Conservation (phyloP, 225 moss, liverwort and hornwort species). For the Physcomitrellopsis africana region DNA sequence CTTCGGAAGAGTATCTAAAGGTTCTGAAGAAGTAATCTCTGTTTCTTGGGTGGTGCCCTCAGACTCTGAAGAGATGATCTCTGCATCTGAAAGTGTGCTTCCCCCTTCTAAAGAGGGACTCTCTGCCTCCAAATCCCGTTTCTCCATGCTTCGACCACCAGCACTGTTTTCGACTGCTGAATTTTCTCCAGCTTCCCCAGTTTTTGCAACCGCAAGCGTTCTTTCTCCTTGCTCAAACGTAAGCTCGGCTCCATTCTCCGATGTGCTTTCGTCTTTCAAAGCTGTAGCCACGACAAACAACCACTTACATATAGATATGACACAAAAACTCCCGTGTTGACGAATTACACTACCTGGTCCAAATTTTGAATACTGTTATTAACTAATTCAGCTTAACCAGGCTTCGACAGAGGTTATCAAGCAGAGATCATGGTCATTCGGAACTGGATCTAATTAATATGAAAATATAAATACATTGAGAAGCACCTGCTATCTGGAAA, state of each 20-base stretch:
- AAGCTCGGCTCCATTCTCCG: constrained; percentile 11
- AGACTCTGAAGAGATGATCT: background rate
- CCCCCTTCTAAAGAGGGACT: constrained; percentile 4
- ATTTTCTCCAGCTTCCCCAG: constrained; percentile 25
- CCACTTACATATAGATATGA: background rate
- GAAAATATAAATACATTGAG: constrained; percentile 2
- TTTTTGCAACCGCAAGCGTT: constrained; percentile 6
- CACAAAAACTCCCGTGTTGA: background rate
- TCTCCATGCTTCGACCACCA: background rate
- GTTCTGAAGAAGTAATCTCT: constrained; percentile 2
- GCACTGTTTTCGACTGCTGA: constrained; percentile 26
- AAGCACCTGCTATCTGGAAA: background rate
- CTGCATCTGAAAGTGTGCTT: background rate
- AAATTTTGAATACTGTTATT: background rate
- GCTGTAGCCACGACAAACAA: constrained; percentile 16
- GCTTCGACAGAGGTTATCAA: background rate
- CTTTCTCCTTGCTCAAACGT: constrained; percentile 11
- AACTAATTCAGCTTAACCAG: background rate
- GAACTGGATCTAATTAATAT: background rate
- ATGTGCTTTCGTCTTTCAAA: constrained; percentile 12
- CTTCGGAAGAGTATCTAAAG: constrained; percentile 19
- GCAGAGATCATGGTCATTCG: background rate
- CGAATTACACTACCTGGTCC: background rate
- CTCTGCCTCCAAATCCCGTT: constrained; percentile 18
- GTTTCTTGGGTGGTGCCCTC: no score